Percentiles rank a stretch among this genome's conserved stretches.
phyloP scores from a whole-genome alignment of 148 eudicot species.

The Fallopia convolvulus region DNA sequence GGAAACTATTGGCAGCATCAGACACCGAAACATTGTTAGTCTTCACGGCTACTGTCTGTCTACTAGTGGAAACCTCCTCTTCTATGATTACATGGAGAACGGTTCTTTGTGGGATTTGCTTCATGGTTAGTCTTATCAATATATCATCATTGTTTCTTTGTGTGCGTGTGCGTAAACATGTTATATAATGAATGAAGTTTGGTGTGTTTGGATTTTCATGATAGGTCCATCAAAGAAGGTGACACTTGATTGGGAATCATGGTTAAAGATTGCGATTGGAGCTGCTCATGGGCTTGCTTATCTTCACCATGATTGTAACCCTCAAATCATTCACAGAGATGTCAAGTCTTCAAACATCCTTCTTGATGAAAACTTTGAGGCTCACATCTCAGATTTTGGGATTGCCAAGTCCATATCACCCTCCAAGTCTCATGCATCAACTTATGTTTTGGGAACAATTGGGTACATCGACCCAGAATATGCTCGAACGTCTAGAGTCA shows the following conservation, averaged over 20 bases:
- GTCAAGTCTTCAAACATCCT: constrained; percentile 69
- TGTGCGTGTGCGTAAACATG: background rate
- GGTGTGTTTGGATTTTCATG: background rate
- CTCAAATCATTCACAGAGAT: constrained; percentile 63
- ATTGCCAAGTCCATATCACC: constrained; percentile 49
- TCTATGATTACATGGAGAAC: constrained; percentile 73
- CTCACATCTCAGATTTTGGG: constrained; percentile 67
- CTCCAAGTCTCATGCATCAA: constrained; percentile 58
- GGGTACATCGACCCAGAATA: constrained; percentile 79
- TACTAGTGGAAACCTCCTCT: constrained; percentile 54
- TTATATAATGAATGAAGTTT: background rate
- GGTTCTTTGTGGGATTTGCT: constrained; percentile 77
- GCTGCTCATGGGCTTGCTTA: constrained; percentile 75
- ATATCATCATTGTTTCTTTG: background rate
- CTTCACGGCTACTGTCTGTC: constrained; percentile 63
- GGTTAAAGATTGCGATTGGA: constrained; percentile 56
- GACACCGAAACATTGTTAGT: constrained; percentile 60
- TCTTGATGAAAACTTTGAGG: constrained; percentile 57
- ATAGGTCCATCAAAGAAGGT: constrained; percentile 51
- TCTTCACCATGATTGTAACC: constrained; percentile 70
- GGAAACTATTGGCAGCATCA: constrained; percentile 56
- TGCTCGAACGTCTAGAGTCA: constrained; percentile 58
- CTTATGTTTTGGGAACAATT: constrained; percentile 59
- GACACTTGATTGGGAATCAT: constrained; percentile 69
- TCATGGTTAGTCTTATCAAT: constrained; percentile 36